A percentile compares a stretch with the other conserved stretches of the same genome.
phyloP scores from a whole-genome alignment of 163 green algal species.

The Chloroidium sp. region DNA sequence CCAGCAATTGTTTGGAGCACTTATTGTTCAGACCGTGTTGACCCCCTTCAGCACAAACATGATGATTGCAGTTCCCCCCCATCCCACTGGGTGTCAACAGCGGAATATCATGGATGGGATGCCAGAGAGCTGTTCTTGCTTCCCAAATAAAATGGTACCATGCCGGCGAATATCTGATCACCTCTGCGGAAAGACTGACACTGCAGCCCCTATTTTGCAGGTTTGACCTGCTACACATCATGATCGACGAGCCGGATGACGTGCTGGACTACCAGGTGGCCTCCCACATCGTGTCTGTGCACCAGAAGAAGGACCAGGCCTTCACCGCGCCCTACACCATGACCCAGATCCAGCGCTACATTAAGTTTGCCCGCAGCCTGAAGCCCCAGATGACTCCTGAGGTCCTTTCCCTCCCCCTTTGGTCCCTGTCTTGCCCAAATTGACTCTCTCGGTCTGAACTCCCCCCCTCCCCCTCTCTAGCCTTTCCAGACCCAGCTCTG shows the following conservation, averaged over 20 bases:
- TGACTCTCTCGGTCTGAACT: too few species aligned
- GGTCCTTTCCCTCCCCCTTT: conserved; percentile 17
- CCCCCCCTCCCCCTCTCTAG: too few species aligned
- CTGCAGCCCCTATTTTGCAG: conserved; percentile 22
- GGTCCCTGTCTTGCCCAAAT: too few species aligned
- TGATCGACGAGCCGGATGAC: conserved; percentile 92
- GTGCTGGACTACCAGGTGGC: conserved; percentile 80
- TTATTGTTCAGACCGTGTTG: too few species aligned
- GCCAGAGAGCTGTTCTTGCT: not conserved
- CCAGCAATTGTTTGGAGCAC: too few species aligned
- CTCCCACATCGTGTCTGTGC: conserved; percentile 83
- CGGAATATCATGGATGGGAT: not conserved
- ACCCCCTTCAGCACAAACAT: too few species aligned
- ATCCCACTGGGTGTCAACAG: not conserved
- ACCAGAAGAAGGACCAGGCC: conserved; percentile 46
- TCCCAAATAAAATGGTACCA: not conserved
- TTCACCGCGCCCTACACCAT: conserved; percentile 72
- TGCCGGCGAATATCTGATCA: not conserved
- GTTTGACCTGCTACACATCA: conserved; percentile 98
- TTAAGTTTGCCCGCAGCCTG: conserved; percentile 81
- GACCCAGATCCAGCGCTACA: conserved; percentile 86
- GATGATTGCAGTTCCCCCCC: too few species aligned
- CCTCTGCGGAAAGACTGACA: too few species aligned
- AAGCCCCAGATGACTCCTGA: conserved; percentile 60
- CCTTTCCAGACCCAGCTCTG: not conserved